Evolutionary conservation across 2,329 filamentous ascomycete species (phyloP).

Genomic region (Botryotinia calthae): DNA sequence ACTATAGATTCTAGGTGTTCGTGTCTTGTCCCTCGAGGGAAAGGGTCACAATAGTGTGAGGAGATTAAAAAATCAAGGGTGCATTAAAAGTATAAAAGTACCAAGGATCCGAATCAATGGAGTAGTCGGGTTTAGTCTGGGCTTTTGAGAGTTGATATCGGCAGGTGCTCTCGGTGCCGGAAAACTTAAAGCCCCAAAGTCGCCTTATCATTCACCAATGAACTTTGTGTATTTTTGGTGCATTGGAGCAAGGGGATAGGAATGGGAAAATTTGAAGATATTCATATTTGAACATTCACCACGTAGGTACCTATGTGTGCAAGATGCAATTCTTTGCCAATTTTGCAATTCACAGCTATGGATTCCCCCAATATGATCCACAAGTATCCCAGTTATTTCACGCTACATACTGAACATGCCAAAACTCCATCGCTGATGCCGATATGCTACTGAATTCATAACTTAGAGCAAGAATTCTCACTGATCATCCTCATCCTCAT

Average conservation of each 20-base stretch:
- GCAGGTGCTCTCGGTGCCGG: not conserved
- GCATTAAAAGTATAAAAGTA: not conserved
- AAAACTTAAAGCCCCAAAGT: not conserved
- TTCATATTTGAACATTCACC: not conserved
- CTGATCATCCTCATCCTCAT: slow-evolving; percentile 45
- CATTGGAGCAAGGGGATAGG: not conserved
- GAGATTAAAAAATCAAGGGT: slow-evolving; percentile 16
- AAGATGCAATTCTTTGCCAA: not conserved
- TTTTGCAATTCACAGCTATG: not conserved
- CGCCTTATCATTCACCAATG: not conserved
- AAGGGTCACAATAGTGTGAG: not conserved
- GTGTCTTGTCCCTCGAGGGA: not conserved
- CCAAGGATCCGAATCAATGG: not conserved
- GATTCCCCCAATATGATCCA: not conserved
- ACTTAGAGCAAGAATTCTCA: not conserved
- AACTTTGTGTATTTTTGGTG: not conserved
- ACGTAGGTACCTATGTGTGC: not conserved
- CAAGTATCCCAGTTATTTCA: not conserved
- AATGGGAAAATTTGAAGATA: not conserved
- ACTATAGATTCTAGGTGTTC: not conserved
- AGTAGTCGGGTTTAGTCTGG: not conserved
- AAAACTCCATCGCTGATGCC: slow-evolving; percentile 2
- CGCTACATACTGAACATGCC: not conserved
- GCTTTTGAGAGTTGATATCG: not conserved
- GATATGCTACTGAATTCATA: not conserved